phyloP scores from a whole-genome alignment of 495 filamentous ascomycete species.

The Penicillium lividum region DNA sequence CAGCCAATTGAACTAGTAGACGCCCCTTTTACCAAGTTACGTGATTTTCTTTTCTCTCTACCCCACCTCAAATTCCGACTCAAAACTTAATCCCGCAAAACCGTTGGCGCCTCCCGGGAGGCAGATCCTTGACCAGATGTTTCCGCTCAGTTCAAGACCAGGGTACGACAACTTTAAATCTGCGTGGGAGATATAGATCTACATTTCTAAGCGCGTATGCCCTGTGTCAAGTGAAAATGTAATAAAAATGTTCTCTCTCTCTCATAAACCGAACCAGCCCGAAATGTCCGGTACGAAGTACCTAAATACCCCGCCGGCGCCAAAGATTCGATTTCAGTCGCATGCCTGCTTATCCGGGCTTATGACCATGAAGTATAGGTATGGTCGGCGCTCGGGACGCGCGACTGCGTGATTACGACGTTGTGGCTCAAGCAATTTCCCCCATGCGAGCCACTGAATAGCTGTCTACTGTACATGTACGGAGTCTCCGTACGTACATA shows the following conservation, averaged over 20 bases:
- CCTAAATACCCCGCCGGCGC: background rate
- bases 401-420: constrained; percentile 7
- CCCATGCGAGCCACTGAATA: background rate
- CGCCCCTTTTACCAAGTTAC: background rate
- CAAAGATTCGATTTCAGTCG: background rate
- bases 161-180: constrained; percentile 32
- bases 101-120: constrained; percentile 27
- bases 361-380: background rate
- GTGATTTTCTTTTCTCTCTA: background rate
- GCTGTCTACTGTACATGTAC: background rate
- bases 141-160: constrained; percentile 21
- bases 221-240: background rate
- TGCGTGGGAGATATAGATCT: background rate
- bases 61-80: background rate
- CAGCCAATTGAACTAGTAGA: background rate
- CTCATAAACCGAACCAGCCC: background rate
- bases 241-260: background rate
- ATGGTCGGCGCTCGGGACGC: constrained; percentile 1
- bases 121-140: constrained; percentile 24
- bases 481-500: background rate
- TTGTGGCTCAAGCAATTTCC: constrained; percentile 7
- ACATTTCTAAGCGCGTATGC: background rate
- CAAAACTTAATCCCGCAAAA: constrained; percentile 7
- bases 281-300: background rate
- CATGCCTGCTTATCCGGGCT: background rate